Percentiles rank a stretch among this genome's conserved stretches.
Conservation (phyloP, 2,329 filamentous ascomycete species). For the Phaeosphaeria sp. region DNA sequence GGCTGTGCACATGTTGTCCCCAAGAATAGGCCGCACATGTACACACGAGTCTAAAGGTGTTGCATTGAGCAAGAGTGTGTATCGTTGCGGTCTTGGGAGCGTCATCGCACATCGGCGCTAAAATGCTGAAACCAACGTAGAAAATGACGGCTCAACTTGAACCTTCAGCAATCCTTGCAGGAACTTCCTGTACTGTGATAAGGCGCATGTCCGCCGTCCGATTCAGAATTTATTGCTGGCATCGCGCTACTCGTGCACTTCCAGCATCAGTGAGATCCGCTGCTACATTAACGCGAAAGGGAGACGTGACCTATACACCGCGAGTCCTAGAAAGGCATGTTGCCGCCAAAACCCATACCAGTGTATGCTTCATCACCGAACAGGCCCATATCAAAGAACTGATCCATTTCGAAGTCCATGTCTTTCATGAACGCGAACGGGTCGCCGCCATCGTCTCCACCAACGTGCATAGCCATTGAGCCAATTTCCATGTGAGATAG, state of each 20-base stretch:
- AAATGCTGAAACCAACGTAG: background rate
- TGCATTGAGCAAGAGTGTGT: background rate
- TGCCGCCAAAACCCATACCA: slow-evolving; percentile 34
- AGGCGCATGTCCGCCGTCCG: too few relatives aligned
- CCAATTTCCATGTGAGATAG: background rate
- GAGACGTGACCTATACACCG: background rate
- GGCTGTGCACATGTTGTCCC: background rate
- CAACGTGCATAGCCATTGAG: slow-evolving; percentile 7
- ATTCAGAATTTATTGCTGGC: background rate
- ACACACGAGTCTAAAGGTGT: background rate
- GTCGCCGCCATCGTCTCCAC: slow-evolving; percentile 10
- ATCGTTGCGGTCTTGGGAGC: background rate
- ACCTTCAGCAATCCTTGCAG: too few relatives aligned
- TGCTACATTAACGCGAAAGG: background rate
- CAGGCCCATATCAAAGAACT: slow-evolving; percentile 38
- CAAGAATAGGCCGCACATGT: background rate
- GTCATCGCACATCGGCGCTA: background rate
- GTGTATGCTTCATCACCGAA: slow-evolving; percentile 38
- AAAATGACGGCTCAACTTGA: too few relatives aligned
- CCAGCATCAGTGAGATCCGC: background rate
- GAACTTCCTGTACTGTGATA: too few relatives aligned
- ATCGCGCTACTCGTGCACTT: background rate
- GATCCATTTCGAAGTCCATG: slow-evolving; percentile 42
- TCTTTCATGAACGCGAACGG: slow-evolving; percentile 32
- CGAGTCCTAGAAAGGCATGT: background rate